A percentile compares a stretch with the other conserved stretches of the same genome.
Conservation (phyloP, 2,329 filamentous ascomycete genomes). For the Cadophora sp. region DNA sequence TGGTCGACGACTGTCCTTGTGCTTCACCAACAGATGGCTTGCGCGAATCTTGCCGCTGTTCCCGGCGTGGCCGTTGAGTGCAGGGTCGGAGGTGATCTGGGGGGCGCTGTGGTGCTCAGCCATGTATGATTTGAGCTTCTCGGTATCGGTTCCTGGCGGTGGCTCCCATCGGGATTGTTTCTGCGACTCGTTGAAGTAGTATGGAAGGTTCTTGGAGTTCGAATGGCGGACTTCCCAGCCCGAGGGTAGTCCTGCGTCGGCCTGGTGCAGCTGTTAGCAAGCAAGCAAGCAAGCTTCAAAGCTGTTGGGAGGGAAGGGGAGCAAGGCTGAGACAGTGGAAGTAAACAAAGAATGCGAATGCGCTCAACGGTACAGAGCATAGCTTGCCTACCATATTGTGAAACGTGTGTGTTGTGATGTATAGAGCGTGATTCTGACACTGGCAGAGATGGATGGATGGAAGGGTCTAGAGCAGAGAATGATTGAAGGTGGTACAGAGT, state of each 20-base stretch:
- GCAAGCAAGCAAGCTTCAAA: conserved; percentile 5
- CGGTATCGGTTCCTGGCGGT: conserved; percentile 83
- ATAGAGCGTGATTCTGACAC: conserved; percentile 15
- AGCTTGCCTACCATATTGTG: conserved; percentile 36
- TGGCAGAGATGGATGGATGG: conserved; percentile 16
- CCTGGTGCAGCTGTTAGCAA: conserved; percentile 50
- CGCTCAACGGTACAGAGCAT: conserved; percentile 10
- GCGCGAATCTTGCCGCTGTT: conserved; percentile 87
- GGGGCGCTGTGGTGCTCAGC: conserved; percentile 78
- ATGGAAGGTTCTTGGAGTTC: conserved; percentile 97
- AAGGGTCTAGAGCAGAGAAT: conserved; percentile 21
- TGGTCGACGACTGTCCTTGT: conserved; percentile 84
- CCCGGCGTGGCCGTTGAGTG: conserved; percentile 44
- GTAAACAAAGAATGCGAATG: conserved; percentile 34
- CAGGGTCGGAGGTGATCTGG: conserved; percentile 49
- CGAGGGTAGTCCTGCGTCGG: conserved; percentile 80
- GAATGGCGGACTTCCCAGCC: conserved; percentile 97
- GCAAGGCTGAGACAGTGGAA: conserved; percentile 20
- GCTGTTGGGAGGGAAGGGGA: conserved; percentile 3
- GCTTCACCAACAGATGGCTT: conserved; percentile 93
- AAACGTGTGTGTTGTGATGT: conserved; percentile 21
- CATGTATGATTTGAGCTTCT: conserved; percentile 95
- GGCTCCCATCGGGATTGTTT: conserved; percentile 97
- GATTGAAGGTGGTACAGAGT: conserved; percentile 22
- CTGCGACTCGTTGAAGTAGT: conserved; percentile 92